Base-by-base conservation (phyloP, 2,329 filamentous ascomycete species). In the Orbilia blumenaviensis region DNA sequence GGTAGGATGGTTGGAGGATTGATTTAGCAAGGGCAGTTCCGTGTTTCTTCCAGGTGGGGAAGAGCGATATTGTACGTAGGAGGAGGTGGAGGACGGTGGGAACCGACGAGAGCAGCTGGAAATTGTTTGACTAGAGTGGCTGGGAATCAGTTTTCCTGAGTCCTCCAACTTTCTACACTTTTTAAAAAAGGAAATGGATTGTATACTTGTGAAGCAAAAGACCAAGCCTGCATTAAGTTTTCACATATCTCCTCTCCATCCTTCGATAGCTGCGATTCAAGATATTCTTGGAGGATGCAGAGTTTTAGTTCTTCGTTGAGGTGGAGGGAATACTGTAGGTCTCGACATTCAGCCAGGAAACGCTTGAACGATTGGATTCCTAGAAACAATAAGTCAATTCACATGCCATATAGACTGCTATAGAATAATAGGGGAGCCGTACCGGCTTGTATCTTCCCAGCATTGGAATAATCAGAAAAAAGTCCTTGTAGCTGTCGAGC, bases 171-270 rank as follows among this genome's bases (percentile, higher is more conserved):
- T 25, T 16, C 6, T 32, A 2, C 25, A 32, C n/a, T 4, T 21
- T 46, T 41, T 52, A 18, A 42, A 50, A 8, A 9, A 18, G 10
- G n/a, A 23, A 25, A 14, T 44, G 21, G 9, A 23, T 46, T 21
- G n/a, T 38, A 29, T 54, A 89, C 89, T 81, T 92, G 90, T 29
- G 89, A 89, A 2, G 92, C 93, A 84, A 92, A 93, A 54, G 89
- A 89, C 94, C 94, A 98, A 73, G 90, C 93, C 80, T 96, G 91
- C 83, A 96, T 91, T 41, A 98, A 84, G 80, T 97, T 92, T 1
- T 87, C 84, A 29, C 98, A 87, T 79, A 90, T 92, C 23, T 90
- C 85, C 5, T 87, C 85, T 63, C 88, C 42, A 84, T 86, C 67
- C 85, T 84, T 66, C 1, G 87, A 86, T 79, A 85, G 86, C 66